Evolutionary conservation across 768 basidiomycete genomes (phyloP).

Genomic region (Boletus fagicola): DNA sequence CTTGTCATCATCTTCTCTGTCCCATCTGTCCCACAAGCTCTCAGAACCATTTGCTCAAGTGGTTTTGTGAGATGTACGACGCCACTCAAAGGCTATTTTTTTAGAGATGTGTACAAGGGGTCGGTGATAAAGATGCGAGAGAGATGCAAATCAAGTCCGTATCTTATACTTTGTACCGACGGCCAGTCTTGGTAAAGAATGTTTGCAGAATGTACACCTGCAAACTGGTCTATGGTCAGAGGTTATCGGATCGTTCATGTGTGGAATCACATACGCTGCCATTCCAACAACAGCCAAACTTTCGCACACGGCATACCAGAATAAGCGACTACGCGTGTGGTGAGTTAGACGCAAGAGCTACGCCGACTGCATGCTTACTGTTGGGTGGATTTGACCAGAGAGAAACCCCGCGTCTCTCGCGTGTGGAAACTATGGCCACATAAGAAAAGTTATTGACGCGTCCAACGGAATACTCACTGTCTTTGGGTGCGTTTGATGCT

Average conservation of each 20-base stretch:
- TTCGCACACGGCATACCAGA: conserved; percentile 91
- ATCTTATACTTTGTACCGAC: conserved; percentile 80
- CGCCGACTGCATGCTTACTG: conserved; percentile 45
- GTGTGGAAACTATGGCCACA: conserved; percentile 76
- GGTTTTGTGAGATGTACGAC: not conserved
- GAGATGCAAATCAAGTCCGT: conserved; percentile 9
- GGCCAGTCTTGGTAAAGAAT: conserved; percentile 93
- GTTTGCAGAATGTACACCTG: conserved; percentile 94
- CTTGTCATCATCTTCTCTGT: too few relatives aligned
- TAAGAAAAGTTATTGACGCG: conserved; percentile 1
- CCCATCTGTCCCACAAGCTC: too few relatives aligned
- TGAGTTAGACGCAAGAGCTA: not conserved
- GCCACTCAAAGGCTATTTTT: not conserved
- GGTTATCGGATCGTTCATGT: conserved; percentile 1
- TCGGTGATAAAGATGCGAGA: conserved; percentile 5
- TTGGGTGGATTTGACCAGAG: conserved; percentile 86
- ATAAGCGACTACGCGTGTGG: conserved; percentile 62
- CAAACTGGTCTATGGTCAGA: conserved; percentile 44
- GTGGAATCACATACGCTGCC: conserved; percentile 66
- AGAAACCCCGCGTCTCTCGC: conserved; percentile 90
- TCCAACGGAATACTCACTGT: conserved; percentile 55
- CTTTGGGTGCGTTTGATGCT: conserved; percentile 92
- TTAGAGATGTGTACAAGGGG: not conserved
- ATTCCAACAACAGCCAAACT: conserved; percentile 75
- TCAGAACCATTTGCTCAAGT: not conserved